Percentiles rank a stretch among this genome's conserved stretches.
Evolutionary conservation across 2,329 filamentous ascomycete species (phyloP).

Genomic region (Cryphonectria naterciae): DNA sequence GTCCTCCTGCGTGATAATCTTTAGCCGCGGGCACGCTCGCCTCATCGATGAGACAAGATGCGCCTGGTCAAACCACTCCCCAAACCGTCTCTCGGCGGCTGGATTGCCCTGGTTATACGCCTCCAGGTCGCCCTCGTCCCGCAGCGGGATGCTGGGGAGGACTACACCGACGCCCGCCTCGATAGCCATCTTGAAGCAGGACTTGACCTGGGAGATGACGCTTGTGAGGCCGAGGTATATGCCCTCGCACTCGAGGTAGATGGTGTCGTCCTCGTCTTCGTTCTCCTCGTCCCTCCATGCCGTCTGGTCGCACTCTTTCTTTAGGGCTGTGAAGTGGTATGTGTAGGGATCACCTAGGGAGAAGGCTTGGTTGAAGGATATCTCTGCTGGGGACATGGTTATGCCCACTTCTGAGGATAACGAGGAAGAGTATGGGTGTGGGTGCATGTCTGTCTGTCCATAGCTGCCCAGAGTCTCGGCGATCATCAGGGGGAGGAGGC

Average conservation of each 20-base stretch:
- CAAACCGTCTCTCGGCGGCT: constrained; percentile 39
- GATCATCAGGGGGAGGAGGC: constrained; percentile 5
- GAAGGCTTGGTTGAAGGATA: constrained; percentile 36
- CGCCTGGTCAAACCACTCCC: constrained; percentile 41
- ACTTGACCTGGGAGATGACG: constrained; percentile 41
- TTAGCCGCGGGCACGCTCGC: constrained; percentile 39
- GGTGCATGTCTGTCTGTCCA: constrained; percentile 5
- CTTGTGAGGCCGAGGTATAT: constrained; percentile 40
- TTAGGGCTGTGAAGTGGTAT: constrained; percentile 32
- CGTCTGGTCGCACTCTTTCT: constrained; percentile 34
- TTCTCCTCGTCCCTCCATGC: constrained; percentile 29
- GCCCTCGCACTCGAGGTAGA: constrained; percentile 38
- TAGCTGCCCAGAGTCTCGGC: constrained; percentile 12
- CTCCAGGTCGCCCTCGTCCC: constrained; percentile 36
- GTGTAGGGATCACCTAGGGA: constrained; percentile 26
- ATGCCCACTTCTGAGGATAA: background rate
- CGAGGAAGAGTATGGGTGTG: background rate
- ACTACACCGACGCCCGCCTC: constrained; percentile 38
- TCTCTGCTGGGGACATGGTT: background rate
- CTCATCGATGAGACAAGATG: constrained; percentile 35
- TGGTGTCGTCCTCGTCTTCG: constrained; percentile 16
- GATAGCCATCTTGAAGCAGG: constrained; percentile 42
- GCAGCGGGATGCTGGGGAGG: constrained; percentile 40
- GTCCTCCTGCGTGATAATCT: constrained; percentile 37
- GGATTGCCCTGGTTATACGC: constrained; percentile 40